Evolutionary conservation across 257 asterid species (phyloP), one percentile per base, ranked within the genome.

Genomic region (Petrea volubilis): DNA sequence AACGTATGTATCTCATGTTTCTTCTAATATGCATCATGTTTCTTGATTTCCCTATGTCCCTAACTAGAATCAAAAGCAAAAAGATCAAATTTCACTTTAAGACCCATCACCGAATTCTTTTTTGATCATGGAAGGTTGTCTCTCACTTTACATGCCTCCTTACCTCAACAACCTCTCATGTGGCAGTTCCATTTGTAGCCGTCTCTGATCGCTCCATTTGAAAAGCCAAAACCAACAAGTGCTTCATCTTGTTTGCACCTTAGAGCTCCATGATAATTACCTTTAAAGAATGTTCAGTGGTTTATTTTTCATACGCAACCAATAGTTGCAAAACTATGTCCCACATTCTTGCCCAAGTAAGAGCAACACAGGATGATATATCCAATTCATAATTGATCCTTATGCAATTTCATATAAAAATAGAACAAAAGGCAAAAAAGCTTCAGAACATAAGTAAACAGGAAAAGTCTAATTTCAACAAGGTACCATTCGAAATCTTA

Each of bases 51-150:
- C 5, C 31, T 23, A 21, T 15, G 50, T 1, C 70, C 59, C 18
- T 73, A 60, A 55, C 57, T 62, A 63, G 55, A 18, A 28, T 63
- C 36, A 29, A 5, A 74, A 33, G 68, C 28, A 46, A 33, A 23
- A 40, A 43, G 68, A 44, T 33, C 25, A 43, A 25, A 65, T 13
- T 44, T n/a, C 36, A 33, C 7, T 29, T 29, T 44, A 23, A 52
- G 13, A 24, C 17, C 36, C 65, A 52, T 14, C 47, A 40, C 23
- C 49, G 7, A 27, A 64, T 5, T 28, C 9, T 9, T 28, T 2
- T 21, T 27, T n/a, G 12, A 25, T 72, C 5, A n/a, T 3, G 59
- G 49, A 28, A 53, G 21, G 2, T 1, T 41, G 29, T 9, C 28
- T 7, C 29, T 56, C 40, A 51, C 28, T 14, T 23, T n/a, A 23